Evolutionary conservation across 148 eudicot species (phyloP), one percentile per base, ranked within the genome.

Genomic region (Rhododendron ovatum): DNA sequence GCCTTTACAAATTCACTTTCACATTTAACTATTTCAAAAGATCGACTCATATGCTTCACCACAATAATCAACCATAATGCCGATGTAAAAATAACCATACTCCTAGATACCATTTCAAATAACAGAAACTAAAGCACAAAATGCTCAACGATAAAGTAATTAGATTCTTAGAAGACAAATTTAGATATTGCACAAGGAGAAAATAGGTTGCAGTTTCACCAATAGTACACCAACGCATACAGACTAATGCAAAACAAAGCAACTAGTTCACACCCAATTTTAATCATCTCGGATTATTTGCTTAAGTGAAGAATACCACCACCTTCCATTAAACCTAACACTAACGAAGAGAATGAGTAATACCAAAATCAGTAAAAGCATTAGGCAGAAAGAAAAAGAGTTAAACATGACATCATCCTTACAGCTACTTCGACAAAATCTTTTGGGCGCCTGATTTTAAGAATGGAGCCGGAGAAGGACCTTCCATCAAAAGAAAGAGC

Each of bases 371-470:
- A 39, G 83, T 76, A n/a, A 85, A 69, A 80, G 81, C 78, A 43
- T 83, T 77, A 63, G 50, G 87, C 24, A 82, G 43, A 74, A 78
- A 82, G 71, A 82, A 53, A 67, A 81, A 33, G 50, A 86, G 86
- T 82, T 81, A 37, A 84, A 83, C 85, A 85, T 88, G 75, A 84
- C 51, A 85, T 84, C 71, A 86, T 84, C 89, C 98, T 96, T 96
- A 95, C 98, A 90, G 94, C 87, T 84, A 88, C 90, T 85, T 92
- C 94, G 90, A 88, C 85, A 81, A 84, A 97, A 90, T 97, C 99
- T 84, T 94, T 95, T 15, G 99, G 99, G 37, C 99, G 98, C 87
- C 99, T 93, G 90, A 97, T 88, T 91, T 91, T 97, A 87, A 97
- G 91, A 86, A 90, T 85, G 77, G 90, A 90, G 84, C 98, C 98